phyloP scores from a whole-genome alignment of 2,329 filamentous ascomycete species.

The Fusarium marasasianum region DNA sequence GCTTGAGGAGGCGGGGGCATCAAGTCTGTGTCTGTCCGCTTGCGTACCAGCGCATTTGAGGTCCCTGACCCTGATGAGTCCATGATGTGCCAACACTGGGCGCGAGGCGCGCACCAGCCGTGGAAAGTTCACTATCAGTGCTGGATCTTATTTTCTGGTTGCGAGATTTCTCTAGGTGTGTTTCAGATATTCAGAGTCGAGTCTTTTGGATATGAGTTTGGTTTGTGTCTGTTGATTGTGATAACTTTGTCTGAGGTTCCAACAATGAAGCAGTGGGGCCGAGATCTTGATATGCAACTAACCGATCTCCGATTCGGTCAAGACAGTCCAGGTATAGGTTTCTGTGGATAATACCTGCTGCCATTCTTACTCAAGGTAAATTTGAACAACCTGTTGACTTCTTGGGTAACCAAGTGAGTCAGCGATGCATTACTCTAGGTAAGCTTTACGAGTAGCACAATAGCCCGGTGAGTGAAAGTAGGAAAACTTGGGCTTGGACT shows the following conservation, averaged over 20 bases:
- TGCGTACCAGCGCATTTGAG: constrained; percentile 71
- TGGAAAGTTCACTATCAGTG: not conserved
- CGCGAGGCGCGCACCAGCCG: not conserved
- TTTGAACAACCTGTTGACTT: not conserved
- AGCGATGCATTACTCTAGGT: not conserved
- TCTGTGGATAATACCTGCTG: not conserved
- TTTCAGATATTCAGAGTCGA: not conserved
- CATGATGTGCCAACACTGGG: constrained; percentile 45
- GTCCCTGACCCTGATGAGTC: constrained; percentile 43
- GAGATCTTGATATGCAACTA: constrained; percentile 39
- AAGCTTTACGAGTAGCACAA: not conserved
- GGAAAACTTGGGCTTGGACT: not conserved
- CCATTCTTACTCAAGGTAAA: not conserved
- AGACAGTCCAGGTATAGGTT: not conserved
- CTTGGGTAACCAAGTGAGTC: not conserved
- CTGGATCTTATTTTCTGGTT: not conserved
- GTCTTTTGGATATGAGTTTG: not conserved
- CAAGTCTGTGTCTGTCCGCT: constrained; percentile 72
- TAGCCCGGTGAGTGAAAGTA: not conserved
- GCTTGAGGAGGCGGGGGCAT: constrained; percentile 88
- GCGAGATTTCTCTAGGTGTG: not conserved
- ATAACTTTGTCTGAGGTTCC: not conserved
- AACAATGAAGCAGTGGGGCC: constrained; percentile 18
- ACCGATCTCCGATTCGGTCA: constrained; percentile 18
- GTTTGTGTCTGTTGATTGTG: not conserved